phyloP scores from a whole-genome alignment of 805 yeast genomes.

The Cyberlindnera nakhonratchasimensis region DNA sequence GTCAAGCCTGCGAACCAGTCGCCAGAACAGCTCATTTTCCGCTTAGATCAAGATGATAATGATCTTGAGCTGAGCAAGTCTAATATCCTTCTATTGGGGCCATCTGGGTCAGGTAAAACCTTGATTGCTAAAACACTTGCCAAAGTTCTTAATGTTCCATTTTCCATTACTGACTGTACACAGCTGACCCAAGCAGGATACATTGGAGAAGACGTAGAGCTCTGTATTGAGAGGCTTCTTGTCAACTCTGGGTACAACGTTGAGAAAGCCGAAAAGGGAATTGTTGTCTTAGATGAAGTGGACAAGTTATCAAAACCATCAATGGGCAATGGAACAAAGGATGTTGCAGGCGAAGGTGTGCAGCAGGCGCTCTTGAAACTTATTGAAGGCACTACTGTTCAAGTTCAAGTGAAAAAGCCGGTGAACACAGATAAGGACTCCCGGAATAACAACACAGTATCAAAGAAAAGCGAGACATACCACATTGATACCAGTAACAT shows the following conservation, averaged over 20 bases:
- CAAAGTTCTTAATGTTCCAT: slow-evolving; percentile 48
- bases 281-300: slow-evolving; percentile 56
- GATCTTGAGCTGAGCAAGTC: slow-evolving; percentile 51
- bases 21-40: slow-evolving; percentile 32
- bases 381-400: slow-evolving; percentile 53
- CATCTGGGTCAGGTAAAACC: slow-evolving; percentile 63
- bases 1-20: slow-evolving; percentile 24
- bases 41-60: slow-evolving; percentile 31
- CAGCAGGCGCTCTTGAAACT: slow-evolving; percentile 57
- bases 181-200: slow-evolving; percentile 63
- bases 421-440: slow-evolving; percentile 30
- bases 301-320: slow-evolving; percentile 54
- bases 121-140: slow-evolving; percentile 54
- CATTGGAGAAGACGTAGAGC: slow-evolving; percentile 61
- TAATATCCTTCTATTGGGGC: slow-evolving; percentile 53
- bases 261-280: slow-evolving; percentile 51
- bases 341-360: slow-evolving; percentile 63
- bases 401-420: slow-evolving; percentile 44
- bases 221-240: slow-evolving; percentile 50
- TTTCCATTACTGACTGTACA: slow-evolving; percentile 59
- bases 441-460: slow-evolving; percentile 30
- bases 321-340: slow-evolving; percentile 46
- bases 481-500: slow-evolving; percentile 54
- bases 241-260: slow-evolving; percentile 50
- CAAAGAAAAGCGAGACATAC: slow-evolving; percentile 40